Evolutionary conservation across 2,329 filamentous ascomycete genomes (phyloP), one percentile per base, ranked within the genome.

Genomic region (Epicoccum sorghinum): DNA sequence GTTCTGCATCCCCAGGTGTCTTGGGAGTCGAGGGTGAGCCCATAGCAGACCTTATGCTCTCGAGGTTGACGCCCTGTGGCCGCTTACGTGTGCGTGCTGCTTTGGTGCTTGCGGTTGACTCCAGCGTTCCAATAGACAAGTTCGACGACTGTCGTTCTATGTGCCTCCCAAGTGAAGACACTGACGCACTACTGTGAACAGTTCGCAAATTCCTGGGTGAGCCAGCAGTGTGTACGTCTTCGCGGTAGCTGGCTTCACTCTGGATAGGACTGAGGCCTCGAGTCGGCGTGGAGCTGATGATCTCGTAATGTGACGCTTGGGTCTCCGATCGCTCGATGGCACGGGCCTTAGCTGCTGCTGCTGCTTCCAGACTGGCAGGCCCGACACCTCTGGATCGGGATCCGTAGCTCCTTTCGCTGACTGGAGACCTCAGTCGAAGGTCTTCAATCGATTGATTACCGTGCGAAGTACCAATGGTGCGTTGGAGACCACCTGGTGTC

Each of bases 251-350:
- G 9, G 91, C 93, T 13, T 96, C 90, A 66, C 93, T 97, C 63
- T 95, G 93, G 55, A 96, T 93, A 0, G 93, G 93, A 69, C 93
- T 97, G 43, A 96, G 77, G 9, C 87, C 88, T 37, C 90, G 88
- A 37, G 83, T 61, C 3, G 71, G 67, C 2, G 67, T 69, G 5
- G 70, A 59, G 18, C 68, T 68, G 4, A 65, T 69, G 47, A 74
- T 71, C 43, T 75, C 72, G 48, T 70, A 74, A 42, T 72, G 70
- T n/a, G 72, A 73, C 4, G 66, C 62, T 33, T 71, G 71, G n/a
- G 69, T 66, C 37, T 69, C 61, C 8, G 63, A 60, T 27, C 62
- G 66, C 57, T 74, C 72, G 24, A 74, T 66, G 7, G 72, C 71
- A 45, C 71, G 71, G 49, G 59, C 67, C 55, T 74, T 74, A 13